Base-by-base conservation (phyloP, 2,329 filamentous ascomycete genomes). In the Piedraia hortae region DNA sequence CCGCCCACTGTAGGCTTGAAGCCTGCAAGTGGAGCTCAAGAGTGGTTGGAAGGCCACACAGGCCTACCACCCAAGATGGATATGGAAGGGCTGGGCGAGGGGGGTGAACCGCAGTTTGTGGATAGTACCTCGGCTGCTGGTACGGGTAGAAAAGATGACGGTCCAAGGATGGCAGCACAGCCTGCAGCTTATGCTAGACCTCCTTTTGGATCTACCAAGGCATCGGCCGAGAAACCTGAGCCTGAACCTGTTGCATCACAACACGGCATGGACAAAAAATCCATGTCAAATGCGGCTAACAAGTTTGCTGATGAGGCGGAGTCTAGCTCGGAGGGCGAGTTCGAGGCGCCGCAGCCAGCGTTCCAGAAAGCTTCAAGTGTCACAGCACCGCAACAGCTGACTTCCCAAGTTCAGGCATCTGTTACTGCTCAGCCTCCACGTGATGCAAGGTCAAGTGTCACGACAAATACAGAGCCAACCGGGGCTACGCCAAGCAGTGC, bases 51-150 rank as follows among this genome's bases (percentile, higher is more conserved):
- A 8, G 85, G 85, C 31, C 85, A 89, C 53, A 37, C 33, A 12
- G 77, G 56, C 5, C 47, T 88, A 18, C 80, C 85, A 5, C 58
- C 78, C 28, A 93, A 90, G 58, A 80, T 97, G 41, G 82, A 85
- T 33, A 62, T 97, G 35, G 80, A 88, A 46, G 80, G 73, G 36
- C 47, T 93, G 21, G 93, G 88, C 45, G 77, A 90, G 18, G 80
- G 80, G 24, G 62, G 62, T 29, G 71, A 67, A 4, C 66, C 77
- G 3, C 64, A 72, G 35, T n/a, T n/a, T n/a, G n/a, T n/a, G n/a
- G n/a, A n/a, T n/a, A n/a, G n/a, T n/a, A n/a, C n/a, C n/a, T n/a
- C n/a, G n/a, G n/a, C n/a, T n/a, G n/a, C n/a, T n/a, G n/a, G n/a
- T n/a, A n/a, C n/a, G n/a, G n/a, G n/a, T n/a, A n/a, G n/a, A n/a